phyloP scores from a whole-genome alignment of 2,329 filamentous ascomycete species.

The Camillea tinctor region DNA sequence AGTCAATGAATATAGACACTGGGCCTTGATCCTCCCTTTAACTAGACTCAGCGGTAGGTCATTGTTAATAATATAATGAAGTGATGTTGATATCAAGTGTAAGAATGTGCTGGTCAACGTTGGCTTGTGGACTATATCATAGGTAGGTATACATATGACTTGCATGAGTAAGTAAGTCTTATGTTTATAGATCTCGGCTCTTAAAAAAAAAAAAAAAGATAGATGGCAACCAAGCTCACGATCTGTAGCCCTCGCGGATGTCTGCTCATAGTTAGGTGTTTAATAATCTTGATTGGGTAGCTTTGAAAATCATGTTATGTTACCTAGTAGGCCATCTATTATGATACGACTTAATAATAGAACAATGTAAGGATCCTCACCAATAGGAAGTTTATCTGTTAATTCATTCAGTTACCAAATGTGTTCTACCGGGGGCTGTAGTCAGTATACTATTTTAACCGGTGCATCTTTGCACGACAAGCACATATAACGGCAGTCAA shows the following conservation, averaged over 20 bases:
- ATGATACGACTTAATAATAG: not conserved
- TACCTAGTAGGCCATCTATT: not conserved
- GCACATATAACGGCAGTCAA: not conserved
- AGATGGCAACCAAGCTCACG: not conserved
- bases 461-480: not conserved
- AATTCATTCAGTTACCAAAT: not conserved
- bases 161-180: not conserved
- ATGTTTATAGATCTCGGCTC: not conserved
- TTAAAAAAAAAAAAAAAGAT: not conserved
- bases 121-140: too few species aligned
- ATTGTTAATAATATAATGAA: too few species aligned
- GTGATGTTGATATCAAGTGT: too few species aligned
- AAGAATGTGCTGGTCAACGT: too few species aligned
- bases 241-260: not conserved
- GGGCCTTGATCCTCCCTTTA: too few species aligned
- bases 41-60: too few species aligned
- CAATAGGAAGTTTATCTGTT: not conserved
- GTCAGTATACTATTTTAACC: not conserved
- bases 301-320: not conserved
- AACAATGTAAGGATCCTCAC: not conserved
- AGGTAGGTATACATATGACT: not conserved
- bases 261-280: not conserved
- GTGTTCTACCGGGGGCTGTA: not conserved
- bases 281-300: not conserved
- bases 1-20: too few species aligned